These are phyloP conservation scores for Ogataea siamensis DNA, from an alignment of 805 yeast genomes.

Conservation along the genomic window DNA sequence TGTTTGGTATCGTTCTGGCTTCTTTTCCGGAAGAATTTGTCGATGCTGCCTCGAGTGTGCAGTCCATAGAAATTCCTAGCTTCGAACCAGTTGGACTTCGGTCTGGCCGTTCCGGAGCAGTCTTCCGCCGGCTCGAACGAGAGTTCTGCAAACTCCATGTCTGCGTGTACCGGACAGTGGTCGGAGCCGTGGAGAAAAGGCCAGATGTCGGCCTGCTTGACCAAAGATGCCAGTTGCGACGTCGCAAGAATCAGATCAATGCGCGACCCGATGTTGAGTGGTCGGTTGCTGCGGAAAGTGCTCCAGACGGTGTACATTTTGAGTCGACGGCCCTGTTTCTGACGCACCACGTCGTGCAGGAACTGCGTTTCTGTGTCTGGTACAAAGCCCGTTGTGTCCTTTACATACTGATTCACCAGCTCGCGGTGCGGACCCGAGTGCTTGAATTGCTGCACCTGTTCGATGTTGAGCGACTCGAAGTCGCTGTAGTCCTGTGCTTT, in stretches of 20 bases:
- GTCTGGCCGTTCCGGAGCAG: conserved; percentile 5
- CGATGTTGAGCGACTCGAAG: conserved; percentile 38
- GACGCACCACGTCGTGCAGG: conserved; percentile 59
- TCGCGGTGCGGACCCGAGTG: conserved; percentile 41
- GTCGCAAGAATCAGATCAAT: conserved; percentile 73
- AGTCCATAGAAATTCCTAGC: conserved; percentile 49
- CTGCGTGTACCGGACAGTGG: conserved; percentile 88
- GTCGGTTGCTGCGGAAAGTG: conserved; percentile 69
- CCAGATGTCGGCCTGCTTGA: conserved; percentile 55
- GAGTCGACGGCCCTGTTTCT: conserved; percentile 51
- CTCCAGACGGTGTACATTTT: conserved; percentile 93
- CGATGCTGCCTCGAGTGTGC: conserved; percentile 30
- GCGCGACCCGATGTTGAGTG: conserved; percentile 83
- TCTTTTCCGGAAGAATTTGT: conserved; percentile 27
- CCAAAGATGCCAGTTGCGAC: conserved; percentile 31
- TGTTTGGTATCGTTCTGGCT: neutral
- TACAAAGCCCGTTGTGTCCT: conserved; percentile 29
- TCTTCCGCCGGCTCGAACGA: conserved; percentile 3
- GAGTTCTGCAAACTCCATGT: conserved; percentile 39
- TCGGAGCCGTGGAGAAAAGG: conserved; percentile 81
- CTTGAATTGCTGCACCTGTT: conserved; percentile 35
- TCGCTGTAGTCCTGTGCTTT: conserved; percentile 21
- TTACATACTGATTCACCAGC: conserved; percentile 44
- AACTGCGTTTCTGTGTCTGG: conserved; percentile 37
- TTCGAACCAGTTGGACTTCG: conserved; percentile 44